A percentile compares a stretch with the other conserved stretches of the same genome.
Conservation (phyloP, 2,329 filamentous ascomycete genomes). For the Xylaria sp. region DNA sequence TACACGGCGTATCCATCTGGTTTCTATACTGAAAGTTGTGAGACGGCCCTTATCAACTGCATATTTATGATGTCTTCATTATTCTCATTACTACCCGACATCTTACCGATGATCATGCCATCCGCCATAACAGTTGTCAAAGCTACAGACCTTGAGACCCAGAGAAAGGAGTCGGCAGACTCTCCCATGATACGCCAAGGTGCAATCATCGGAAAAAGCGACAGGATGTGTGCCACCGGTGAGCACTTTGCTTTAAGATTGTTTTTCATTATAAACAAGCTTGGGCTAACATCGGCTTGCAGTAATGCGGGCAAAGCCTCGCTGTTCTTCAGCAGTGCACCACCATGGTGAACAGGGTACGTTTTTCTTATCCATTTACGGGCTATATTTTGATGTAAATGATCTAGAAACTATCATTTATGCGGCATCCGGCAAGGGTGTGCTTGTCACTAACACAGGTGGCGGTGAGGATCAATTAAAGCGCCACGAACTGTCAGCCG, state of each 20-base stretch:
- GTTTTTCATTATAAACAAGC: too few relatives aligned
- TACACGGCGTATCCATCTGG: background rate
- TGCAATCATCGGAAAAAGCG: slow-evolving; percentile 71
- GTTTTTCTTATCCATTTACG: slow-evolving; percentile 29
- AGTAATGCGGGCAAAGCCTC: slow-evolving; percentile 72
- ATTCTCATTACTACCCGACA: slow-evolving; percentile 65
- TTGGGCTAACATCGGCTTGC: slow-evolving; percentile 40
- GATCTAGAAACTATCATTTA: slow-evolving; percentile 73
- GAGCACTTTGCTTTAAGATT: slow-evolving; percentile 45
- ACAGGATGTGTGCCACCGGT: slow-evolving; percentile 74
- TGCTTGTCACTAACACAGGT: slow-evolving; percentile 68
- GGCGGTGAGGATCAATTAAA: slow-evolving; percentile 61
- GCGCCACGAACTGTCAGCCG: slow-evolving; percentile 66
- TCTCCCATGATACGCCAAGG: slow-evolving; percentile 53
- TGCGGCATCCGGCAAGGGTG: slow-evolving; percentile 68
- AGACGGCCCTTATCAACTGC: slow-evolving; percentile 9
- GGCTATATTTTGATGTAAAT: background rate
- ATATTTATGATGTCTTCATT: slow-evolving; percentile 57
- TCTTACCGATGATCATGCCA: slow-evolving; percentile 69
- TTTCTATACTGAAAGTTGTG: background rate
- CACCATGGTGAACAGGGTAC: slow-evolving; percentile 76
- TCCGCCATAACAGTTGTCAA: slow-evolving; percentile 66
- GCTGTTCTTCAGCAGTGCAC: slow-evolving; percentile 69
- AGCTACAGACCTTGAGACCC: slow-evolving; percentile 56
- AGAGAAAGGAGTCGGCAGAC: slow-evolving; percentile 46